These are phyloP conservation scores for Baudoinia panamericana DNA, from an alignment of 495 filamentous ascomycete genomes.

Conservation along the genomic window DNA sequence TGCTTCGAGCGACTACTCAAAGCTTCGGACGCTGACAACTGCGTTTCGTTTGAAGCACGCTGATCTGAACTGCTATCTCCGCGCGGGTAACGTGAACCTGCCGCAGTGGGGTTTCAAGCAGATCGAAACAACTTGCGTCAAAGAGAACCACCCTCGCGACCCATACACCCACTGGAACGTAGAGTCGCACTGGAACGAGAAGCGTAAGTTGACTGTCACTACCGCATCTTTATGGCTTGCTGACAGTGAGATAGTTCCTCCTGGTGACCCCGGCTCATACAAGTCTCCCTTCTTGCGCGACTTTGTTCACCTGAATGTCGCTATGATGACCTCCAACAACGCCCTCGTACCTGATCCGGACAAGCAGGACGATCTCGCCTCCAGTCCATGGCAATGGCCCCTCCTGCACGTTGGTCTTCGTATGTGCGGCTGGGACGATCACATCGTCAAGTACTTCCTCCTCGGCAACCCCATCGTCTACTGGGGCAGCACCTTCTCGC, in stretches of 20 bases:
- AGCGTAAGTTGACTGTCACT: slow-evolving; percentile 47
- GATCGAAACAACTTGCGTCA: slow-evolving; percentile 90
- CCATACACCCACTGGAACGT: slow-evolving; percentile 99
- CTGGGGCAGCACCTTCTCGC: slow-evolving; percentile 75
- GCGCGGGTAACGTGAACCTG: slow-evolving; percentile 90
- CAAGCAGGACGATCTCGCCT: slow-evolving; percentile 96
- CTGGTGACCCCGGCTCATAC: slow-evolving; percentile 81
- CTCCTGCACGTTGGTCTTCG: slow-evolving; percentile 86
- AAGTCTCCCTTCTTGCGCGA: slow-evolving; percentile 93
- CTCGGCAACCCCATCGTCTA: slow-evolving; percentile 94
- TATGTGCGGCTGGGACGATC: slow-evolving; percentile 98
- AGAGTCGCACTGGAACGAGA: slow-evolving; percentile 87
- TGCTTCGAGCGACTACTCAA: slow-evolving; percentile 70
- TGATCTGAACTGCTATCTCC: slow-evolving; percentile 77
- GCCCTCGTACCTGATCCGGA: slow-evolving; percentile 94
- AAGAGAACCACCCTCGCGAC: slow-evolving; percentile 84
- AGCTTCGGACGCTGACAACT: slow-evolving; percentile 82
- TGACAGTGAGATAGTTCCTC: slow-evolving; percentile 54
- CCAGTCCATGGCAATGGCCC: slow-evolving; percentile 97
- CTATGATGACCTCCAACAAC: slow-evolving; percentile 99
- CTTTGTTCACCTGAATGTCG: slow-evolving; percentile 94
- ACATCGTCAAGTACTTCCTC: slow-evolving; percentile 92
- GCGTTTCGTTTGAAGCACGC: slow-evolving; percentile 81
- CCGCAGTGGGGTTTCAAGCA: slow-evolving; percentile 99
- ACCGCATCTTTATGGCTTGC: not conserved